phyloP scores from a whole-genome alignment of 1,284 basidiomycete species.

The Thelephora terrestris region DNA sequence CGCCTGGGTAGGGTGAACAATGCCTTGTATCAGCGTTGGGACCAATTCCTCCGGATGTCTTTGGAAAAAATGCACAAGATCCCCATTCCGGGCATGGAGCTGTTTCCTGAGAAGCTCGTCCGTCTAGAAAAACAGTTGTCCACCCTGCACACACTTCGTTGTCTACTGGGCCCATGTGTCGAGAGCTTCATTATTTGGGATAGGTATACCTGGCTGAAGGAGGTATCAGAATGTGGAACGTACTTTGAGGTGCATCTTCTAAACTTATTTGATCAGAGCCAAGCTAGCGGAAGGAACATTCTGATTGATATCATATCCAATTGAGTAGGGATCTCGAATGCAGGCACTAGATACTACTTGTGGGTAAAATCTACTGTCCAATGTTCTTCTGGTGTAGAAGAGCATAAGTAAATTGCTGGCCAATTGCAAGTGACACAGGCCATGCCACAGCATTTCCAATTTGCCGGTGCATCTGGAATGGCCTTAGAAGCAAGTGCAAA shows the following conservation, averaged over 20 bases:
- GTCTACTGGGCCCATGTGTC: conserved; percentile 29
- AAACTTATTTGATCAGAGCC: conserved; percentile 57
- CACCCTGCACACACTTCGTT: conserved; percentile 30
- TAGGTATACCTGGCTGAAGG: conserved; percentile 25
- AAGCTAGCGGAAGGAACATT: conserved; percentile 56
- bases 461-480: conserved; percentile 57
- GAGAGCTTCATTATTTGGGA: conserved; percentile 32
- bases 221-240: conserved; percentile 17
- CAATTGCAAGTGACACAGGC: conserved; percentile 51
- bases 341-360: too few species aligned
- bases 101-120: conserved; percentile 4
- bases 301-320: conserved; percentile 34
- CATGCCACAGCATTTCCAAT: conserved; percentile 71
- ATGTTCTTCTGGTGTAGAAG: conserved; percentile 10
- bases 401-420: conserved; percentile 42
- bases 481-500: background rate
- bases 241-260: conserved; percentile 33
- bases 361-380: too few species aligned
- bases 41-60: conserved; percentile 20
- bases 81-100: conserved; percentile 1
- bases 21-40: conserved; percentile 24
- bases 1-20: conserved; percentile 27
- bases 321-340: too few species aligned
- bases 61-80: conserved; percentile 16
- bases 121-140: conserved; percentile 23